Evolutionary conservation across 2,329 filamentous ascomycete genomes (phyloP), one percentile per base, ranked within the genome.

Genomic region (Colletotrichum endophyticum): DNA sequence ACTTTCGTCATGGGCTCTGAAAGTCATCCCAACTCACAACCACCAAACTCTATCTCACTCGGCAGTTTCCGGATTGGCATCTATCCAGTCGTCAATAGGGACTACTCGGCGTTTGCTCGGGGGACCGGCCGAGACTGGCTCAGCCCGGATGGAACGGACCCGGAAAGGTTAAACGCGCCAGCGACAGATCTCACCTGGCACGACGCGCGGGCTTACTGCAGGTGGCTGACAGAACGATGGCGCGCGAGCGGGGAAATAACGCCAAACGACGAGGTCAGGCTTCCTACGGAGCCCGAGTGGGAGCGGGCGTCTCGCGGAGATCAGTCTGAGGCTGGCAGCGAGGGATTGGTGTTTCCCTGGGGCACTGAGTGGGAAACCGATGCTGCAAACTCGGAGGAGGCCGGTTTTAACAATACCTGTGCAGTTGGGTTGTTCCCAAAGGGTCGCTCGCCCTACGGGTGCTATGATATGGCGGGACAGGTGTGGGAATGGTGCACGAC

Each of bases 401-500:
- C 16, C 19, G 61, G 49, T 5, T 66, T 72, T 5, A 72, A 72
- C 5, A 59, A 19, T 2, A 66, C 61, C 0, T 72, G 72, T 27
- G 44, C 72, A 11, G 68, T 72, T 12, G 72, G 72, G 8, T 34
- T 75, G 2, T 72, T 75, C 11, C 61, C 68, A 19, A 61, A 27
- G 19, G 67, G 67, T 8, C 59, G 27, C n/a, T 75, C 72, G 11
- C 44, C 72, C 1, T 75, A 72, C 4, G 68, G 72, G 1, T 72
- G 68, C 34, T 27, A 39, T 12, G 72, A 75, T 3, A 66, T 75
- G 61, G 68, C 72, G 15, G 72, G 68, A 3, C 68, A 75, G 3
- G 68, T 66, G 3, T 72, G 72, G 72, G 68, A 75, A 25, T 72
- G 72, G 72, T 75, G 72, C 12, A 66, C 72, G 11, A 75, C 68